Evolutionary conservation across 2,329 filamentous ascomycete species (phyloP).

Genomic region (Verticillium longisporum): DNA sequence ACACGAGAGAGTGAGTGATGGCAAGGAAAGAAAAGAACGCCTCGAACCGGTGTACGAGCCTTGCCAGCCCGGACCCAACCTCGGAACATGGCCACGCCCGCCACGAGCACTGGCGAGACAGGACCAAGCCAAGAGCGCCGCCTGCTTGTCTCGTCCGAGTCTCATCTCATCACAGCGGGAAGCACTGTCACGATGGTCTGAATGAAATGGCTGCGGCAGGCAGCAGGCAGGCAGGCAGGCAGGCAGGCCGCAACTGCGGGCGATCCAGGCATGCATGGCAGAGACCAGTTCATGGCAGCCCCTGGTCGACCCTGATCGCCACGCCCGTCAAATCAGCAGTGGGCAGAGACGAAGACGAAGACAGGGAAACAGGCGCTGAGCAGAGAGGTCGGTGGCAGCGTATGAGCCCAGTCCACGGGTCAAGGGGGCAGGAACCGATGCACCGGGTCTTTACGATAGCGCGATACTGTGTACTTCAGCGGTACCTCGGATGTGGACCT

Average conservation of each 20-base stretch:
- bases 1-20: no score
- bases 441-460: neutral
- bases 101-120: neutral
- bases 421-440: neutral
- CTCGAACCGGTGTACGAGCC: neutral
- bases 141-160: neutral
- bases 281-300: neutral
- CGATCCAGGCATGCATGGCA: neutral
- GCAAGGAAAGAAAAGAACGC: neutral
- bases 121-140: neutral
- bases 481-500: neutral
- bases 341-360: neutral
- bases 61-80: neutral
- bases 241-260: no score
- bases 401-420: no score
- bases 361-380: neutral
- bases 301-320: neutral
- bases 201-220: no score
- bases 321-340: neutral
- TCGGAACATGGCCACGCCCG: neutral
- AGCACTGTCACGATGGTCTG: no score
- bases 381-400: no score
- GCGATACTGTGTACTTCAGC: neutral
- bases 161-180: neutral
- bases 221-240: no score